Evolutionary conservation across 129 eudicot genomes (phyloP), one percentile per base, ranked within the genome.

Genomic region (Helichrysum umbraculigerum): DNA sequence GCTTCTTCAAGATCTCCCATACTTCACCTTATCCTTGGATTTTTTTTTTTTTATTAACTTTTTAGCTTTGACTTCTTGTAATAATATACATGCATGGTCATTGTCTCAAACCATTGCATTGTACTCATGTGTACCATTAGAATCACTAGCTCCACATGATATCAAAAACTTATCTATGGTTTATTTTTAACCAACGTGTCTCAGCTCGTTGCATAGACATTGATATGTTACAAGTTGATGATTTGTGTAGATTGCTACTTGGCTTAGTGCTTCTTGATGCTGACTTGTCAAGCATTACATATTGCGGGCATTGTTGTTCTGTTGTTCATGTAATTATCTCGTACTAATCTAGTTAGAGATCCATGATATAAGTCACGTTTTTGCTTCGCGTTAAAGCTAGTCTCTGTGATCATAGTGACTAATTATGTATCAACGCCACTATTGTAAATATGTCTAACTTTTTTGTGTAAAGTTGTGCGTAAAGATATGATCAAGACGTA

Each of bases 1-100:
- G 17, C 50, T 66, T 66, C 71, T 66, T 66, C 51, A 66, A 66
- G 71, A 66, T 66, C 71, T 66, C 28, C 71, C 71, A 66, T 66
- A 66, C 71, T 66, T 66, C 29, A 66, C 21, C 71, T 66, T 66
- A 66, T 66, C 71, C 50, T n/a, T 66, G 25, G 28, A 25, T 34
- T 15, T 7, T 19, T 20, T 35, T 30, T 32, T 9, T 9, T 42
- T n/a, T 35, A n/a, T 28, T 25, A 5, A 17, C 29, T 34, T 66
- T 16, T 34, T 1, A 8, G 28, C 50, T 66, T 63, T 63, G 68
- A 63, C 22, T 16, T 6, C 70, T 34, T 33, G 51, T 9, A 35
- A 66, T 9, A 7, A 65, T 32, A 65, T 32, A 41, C 17, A 30
- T 33, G 70, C 17, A 30, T 33, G 70, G 47, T 33, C 70, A 33